Evolutionary conservation across 2,329 filamentous ascomycete genomes (phyloP).

Genomic region (Curvularia sp.): DNA sequence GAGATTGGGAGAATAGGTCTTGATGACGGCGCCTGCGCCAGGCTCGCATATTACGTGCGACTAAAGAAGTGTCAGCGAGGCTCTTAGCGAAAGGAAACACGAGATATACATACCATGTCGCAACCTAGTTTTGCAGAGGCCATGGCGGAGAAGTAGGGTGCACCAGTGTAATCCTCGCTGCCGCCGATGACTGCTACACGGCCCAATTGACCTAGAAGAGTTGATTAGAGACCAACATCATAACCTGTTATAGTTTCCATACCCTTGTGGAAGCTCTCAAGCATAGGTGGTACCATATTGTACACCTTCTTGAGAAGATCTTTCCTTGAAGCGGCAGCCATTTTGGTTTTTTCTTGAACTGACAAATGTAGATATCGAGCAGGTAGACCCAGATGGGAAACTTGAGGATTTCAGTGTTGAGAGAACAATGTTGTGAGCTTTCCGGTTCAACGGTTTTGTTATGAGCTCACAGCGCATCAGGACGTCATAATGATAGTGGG

Average conservation of each 20-base stretch:
- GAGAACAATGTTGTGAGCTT: constrained; percentile 15
- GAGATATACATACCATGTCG: constrained; percentile 72
- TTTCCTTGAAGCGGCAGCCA: constrained; percentile 68
- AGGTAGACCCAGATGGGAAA: neutral
- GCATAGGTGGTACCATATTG: constrained; percentile 92
- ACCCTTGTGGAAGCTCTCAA: constrained; percentile 97
- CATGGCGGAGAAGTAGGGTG: constrained; percentile 98
- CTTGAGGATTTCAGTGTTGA: constrained; percentile 1
- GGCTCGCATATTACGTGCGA: constrained; percentile 96
- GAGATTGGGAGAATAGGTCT: constrained; percentile 95
- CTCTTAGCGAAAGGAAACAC: constrained; percentile 4
- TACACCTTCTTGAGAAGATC: constrained; percentile 80
- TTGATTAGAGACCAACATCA: constrained; percentile 21
- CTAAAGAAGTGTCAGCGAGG: constrained; percentile 53
- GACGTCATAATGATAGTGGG: constrained; percentile 36
- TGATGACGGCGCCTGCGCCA: constrained; percentile 83
- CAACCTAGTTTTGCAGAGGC: constrained; percentile 89
- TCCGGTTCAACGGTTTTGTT: constrained; percentile 17
- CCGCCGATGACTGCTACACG: constrained; percentile 93
- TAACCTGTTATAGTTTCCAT: constrained; percentile 6
- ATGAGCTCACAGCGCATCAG: constrained; percentile 14
- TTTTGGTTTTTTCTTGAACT: constrained; percentile 27
- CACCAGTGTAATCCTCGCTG: constrained; percentile 94
- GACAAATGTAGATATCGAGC: neutral
- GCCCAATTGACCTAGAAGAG: constrained; percentile 77